A percentile compares a stretch with the other conserved stretches of the same genome.
These are phyloP conservation scores for Teunomyces atbi DNA, from an alignment of 805 yeast species.

Conservation along the genomic window DNA sequence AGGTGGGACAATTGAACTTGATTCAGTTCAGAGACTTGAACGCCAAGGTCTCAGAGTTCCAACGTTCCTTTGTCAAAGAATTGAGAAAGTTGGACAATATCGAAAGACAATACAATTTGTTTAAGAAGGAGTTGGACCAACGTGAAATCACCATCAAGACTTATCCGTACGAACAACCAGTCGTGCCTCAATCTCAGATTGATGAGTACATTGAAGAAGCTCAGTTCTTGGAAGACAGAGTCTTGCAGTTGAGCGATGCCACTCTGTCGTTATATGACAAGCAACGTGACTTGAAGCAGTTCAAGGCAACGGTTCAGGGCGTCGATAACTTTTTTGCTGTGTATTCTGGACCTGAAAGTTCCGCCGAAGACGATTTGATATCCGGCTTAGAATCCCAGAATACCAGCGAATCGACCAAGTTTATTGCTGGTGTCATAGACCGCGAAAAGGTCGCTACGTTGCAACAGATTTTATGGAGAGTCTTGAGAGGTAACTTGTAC, in stretches of 20 bases:
- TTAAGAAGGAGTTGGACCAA: constrained; percentile 48
- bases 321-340: constrained; percentile 33
- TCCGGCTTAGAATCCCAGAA: constrained; percentile 36
- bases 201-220: constrained; percentile 70
- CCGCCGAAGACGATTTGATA: constrained; percentile 32
- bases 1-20: constrained; percentile 81
- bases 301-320: constrained; percentile 49
- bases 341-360: constrained; percentile 18
- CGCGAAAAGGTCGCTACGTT: constrained; percentile 67
- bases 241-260: constrained; percentile 68
- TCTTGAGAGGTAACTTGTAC: constrained; percentile 86
- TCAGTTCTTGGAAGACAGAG: constrained; percentile 67
- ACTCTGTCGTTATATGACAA: constrained; percentile 60
- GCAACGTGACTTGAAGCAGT: constrained; percentile 67
- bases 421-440: constrained; percentile 79
- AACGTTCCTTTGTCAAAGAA: constrained; percentile 87
- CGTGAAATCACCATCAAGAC: constrained; percentile 42
- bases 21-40: constrained; percentile 88
- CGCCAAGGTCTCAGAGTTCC: constrained; percentile 75
- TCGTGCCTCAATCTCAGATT: constrained; percentile 53
- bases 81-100: constrained; percentile 78
- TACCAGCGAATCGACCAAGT: constrained; percentile 26
- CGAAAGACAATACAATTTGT: constrained; percentile 67
- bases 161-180: constrained; percentile 31
- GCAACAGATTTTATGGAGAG: constrained; percentile 87